Base-by-base conservation (phyloP, 257 asterid genomes). In the Solanum paucissectum region DNA sequence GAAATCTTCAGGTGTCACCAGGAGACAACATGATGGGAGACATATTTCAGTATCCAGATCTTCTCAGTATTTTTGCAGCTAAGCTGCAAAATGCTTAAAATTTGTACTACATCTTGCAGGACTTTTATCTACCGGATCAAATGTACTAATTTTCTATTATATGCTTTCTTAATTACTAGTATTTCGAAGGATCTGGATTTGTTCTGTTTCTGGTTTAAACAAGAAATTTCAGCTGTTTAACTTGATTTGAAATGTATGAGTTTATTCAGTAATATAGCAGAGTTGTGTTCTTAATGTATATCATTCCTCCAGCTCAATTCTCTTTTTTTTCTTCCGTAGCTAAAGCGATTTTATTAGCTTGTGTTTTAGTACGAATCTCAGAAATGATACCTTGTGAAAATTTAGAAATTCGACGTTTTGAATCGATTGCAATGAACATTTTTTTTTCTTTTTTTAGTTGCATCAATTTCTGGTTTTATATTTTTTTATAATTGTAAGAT, bases 71-170 rank as follows among this genome's bases (percentile, higher is more conserved):
- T 4, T 90, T 89, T 12, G 83, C 92, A 20, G 90, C 91, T 16
- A 87, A 90, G 79, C 77, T 88, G 83, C 91, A 89, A 73, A 90
- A 92, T 88, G 89, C 92, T 64, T 90, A 77, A 89, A 72, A 40
- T 44, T 75, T 18, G 58, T 18, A 52, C 71, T 29, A 25, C 71
- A 1, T 29, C 29, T 21, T 20, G 44, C 69, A 29, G 71, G 38
- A 44, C 66, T 27, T 6, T 29, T 44, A 27, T 44, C 64, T 16
- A 49, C 21, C 66, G 46, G 33, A 46, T 16, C 11, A 29, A 49
- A 49, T 23, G 27, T 44, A 79, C 37, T 32, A 9, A 7, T 7
- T 9, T 81, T 16, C 2, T 49, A 46, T 16, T 46, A 16, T 25
- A 4, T 33, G 40, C 27, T 72, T 9, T 29, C 29, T 13, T 29